These are phyloP conservation scores for Aspergillus sp. DNA, from an alignment of 2,329 filamentous ascomycete species.

Conservation along the genomic window DNA sequence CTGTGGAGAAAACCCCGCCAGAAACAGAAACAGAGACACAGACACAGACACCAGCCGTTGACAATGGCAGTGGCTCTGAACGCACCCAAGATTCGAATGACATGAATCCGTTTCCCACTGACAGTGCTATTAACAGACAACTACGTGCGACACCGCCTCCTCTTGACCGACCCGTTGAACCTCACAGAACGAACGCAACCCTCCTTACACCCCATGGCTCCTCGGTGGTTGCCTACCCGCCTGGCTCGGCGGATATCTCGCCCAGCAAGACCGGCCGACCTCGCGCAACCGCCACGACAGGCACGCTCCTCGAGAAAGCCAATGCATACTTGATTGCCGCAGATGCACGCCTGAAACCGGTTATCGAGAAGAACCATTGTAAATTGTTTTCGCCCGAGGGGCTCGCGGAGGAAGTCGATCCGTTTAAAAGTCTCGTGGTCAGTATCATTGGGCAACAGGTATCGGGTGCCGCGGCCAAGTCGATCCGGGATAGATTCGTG, in stretches of 20 bases:
- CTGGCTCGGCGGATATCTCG: conserved; percentile 29
- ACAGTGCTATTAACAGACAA: conserved; percentile 34
- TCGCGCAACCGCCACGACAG: conserved; percentile 56
- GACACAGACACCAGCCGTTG: neutral
- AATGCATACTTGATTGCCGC: conserved; percentile 67
- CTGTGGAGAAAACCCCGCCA: neutral
- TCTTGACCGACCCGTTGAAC: conserved; percentile 42
- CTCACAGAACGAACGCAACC: conserved; percentile 44
- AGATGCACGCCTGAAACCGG: conserved; percentile 65
- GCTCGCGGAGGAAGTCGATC: conserved; percentile 79
- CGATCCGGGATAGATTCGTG: conserved; percentile 83
- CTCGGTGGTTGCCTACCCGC: conserved; percentile 46
- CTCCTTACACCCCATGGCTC: conserved; percentile 45
- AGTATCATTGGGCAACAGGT: conserved; percentile 97
- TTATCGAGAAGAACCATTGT: conserved; percentile 74
- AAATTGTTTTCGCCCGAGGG: conserved; percentile 75
- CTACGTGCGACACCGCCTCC: conserved; percentile 43
- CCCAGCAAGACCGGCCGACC: conserved; percentile 37
- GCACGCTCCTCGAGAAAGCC: conserved; percentile 69
- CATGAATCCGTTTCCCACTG: conserved; percentile 11
- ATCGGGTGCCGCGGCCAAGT: conserved; percentile 81
- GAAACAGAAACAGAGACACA: neutral
- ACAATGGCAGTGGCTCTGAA: conserved; percentile 3
- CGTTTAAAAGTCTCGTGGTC: conserved; percentile 75
- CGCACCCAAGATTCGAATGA: conserved; percentile 29